Conservation (phyloP, 768 basidiomycete genomes). For the Pleurotus salmoneostramineus region DNA sequence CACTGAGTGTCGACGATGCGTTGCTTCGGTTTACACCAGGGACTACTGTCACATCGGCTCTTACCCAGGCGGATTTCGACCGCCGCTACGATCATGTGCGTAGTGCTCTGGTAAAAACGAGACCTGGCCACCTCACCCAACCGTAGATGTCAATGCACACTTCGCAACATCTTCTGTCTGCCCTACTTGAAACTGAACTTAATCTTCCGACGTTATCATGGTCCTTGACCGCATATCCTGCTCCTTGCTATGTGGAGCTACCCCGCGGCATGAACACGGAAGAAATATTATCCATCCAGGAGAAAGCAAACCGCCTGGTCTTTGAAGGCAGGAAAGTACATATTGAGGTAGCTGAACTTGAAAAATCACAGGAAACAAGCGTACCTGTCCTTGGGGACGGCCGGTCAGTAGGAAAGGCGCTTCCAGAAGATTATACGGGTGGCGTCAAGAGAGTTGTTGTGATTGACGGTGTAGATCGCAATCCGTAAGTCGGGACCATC, state of each 20-base stretch:
- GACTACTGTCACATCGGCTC: conserved; percentile 43
- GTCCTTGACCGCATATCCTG: conserved; percentile 69
- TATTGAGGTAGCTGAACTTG: conserved; percentile 73
- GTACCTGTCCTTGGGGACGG: conserved; percentile 38
- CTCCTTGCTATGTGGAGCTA: conserved; percentile 75
- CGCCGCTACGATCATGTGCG: conserved; percentile 73
- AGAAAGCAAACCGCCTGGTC: conserved; percentile 61
- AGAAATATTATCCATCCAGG: conserved; percentile 61
- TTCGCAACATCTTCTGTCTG: conserved; percentile 79
- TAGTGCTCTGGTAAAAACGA: conserved; percentile 2
- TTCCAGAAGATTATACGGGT: conserved; percentile 73
- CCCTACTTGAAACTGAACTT: conserved; percentile 64
- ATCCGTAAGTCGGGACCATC: conserved; percentile 54
- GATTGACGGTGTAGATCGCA: conserved; percentile 80
- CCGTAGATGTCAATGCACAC: conserved; percentile 80
- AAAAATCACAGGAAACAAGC: conserved; percentile 28
- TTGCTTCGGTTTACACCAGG: conserved; percentile 46
- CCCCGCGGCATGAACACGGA: conserved; percentile 60
- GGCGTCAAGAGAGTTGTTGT: conserved; percentile 76
- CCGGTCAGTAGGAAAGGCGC: conserved; percentile 50
- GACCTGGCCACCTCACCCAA: neutral
- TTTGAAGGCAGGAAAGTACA: conserved; percentile 65
- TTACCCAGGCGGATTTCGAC: conserved; percentile 57
- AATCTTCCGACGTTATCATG: conserved; percentile 73
- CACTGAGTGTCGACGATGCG: conserved; percentile 34